These are phyloP conservation scores for Pythium phragmitis DNA, from an alignment of 352 stramenopile genomes.

Conservation along the genomic window DNA sequence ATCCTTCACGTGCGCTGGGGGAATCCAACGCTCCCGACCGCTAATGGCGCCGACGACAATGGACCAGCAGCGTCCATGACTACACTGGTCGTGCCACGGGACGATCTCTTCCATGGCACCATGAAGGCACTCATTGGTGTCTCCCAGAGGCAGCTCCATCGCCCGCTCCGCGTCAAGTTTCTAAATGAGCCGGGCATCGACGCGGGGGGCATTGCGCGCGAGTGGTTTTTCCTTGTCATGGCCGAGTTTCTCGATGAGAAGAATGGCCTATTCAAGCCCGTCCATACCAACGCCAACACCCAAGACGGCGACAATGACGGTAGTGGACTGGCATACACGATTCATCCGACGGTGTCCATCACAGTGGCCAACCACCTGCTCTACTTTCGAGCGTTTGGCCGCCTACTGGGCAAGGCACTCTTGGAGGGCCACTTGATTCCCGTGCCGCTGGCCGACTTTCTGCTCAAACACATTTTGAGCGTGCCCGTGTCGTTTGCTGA, in stretches of 20 bases:
- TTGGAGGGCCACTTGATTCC: constrained; percentile 61
- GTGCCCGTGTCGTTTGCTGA: constrained; percentile 53
- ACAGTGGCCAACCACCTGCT: constrained; percentile 43
- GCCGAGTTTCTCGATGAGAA: constrained; percentile 42
- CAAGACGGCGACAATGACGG: constrained; percentile 23
- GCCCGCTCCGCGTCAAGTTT: constrained; percentile 63
- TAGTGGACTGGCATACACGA: constrained; percentile 44
- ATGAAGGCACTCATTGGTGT: constrained; percentile 32
- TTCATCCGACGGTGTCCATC: constrained; percentile 43
- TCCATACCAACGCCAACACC: constrained; percentile 28
- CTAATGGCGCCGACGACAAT: neutral
- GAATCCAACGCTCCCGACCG: constrained; percentile 23
- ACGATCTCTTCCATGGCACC: constrained; percentile 39
- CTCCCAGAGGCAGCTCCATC: constrained; percentile 35
- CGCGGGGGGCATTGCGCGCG: constrained; percentile 72
- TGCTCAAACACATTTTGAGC: constrained; percentile 79
- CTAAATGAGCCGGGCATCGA: constrained; percentile 73
- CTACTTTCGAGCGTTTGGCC: constrained; percentile 58
- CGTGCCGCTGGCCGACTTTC: constrained; percentile 45
- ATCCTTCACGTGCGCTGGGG: constrained; percentile 43
- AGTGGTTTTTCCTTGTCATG: constrained; percentile 75
- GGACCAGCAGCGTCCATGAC: neutral
- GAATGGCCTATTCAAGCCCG: constrained; percentile 46
- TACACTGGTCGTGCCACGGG: constrained; percentile 35
- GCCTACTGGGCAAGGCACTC: constrained; percentile 69